Percentiles rank a stretch among this genome's conserved stretches.
These are phyloP conservation scores for Oryza coarctata DNA, from an alignment of 176 grass and related monocot genomes.

Conservation along the genomic window DNA sequence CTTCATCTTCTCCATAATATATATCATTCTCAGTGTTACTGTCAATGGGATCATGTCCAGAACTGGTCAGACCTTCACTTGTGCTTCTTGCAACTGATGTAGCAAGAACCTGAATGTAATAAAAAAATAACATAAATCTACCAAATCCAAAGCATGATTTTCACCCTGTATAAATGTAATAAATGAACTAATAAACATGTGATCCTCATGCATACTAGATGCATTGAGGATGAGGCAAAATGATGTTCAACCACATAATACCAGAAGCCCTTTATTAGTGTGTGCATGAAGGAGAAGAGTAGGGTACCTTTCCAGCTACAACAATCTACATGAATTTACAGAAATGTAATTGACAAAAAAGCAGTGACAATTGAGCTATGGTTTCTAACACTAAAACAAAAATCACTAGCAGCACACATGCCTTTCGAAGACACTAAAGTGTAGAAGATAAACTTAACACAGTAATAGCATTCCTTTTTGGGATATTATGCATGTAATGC, in stretches of 20 bases:
- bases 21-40: constrained; percentile 55
- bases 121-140: constrained; percentile 31
- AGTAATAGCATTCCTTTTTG: background rate
- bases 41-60: constrained; percentile 51
- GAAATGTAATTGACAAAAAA: background rate
- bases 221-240: constrained; percentile 6
- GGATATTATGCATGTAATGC: background rate
- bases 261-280: background rate
- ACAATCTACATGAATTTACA: constrained; percentile 33
- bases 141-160: constrained; percentile 26
- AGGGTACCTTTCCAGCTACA: background rate
- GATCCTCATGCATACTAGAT: background rate
- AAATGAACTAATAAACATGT: constrained; percentile 17
- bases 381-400: background rate
- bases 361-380: background rate
- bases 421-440: background rate
- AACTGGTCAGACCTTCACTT: constrained; percentile 45
- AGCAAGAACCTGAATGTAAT: constrained; percentile 74
- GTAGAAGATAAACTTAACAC: background rate
- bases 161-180: constrained; percentile 8
- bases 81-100: constrained; percentile 66
- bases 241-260: too few relatives aligned
- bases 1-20: constrained; percentile 83
- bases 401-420: background rate
- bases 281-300: background rate